phyloP scores from a whole-genome alignment of 2,329 filamentous ascomycete species.

The Penicillium vulpinum region DNA sequence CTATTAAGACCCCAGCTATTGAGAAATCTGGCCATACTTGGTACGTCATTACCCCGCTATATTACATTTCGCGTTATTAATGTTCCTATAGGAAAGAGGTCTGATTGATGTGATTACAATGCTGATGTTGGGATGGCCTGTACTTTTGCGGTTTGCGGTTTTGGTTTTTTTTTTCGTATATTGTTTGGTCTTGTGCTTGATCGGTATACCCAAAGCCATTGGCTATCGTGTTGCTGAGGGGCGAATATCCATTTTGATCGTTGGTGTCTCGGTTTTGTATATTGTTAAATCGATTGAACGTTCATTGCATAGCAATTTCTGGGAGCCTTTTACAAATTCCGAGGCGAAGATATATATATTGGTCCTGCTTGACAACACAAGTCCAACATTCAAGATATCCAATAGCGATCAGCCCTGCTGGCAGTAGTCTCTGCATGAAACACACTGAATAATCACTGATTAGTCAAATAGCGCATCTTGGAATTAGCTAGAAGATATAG shows the following conservation, averaged over 20 bases:
- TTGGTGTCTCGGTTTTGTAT: background rate
- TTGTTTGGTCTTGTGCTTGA: conserved; percentile 2
- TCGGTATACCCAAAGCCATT: conserved; percentile 12
- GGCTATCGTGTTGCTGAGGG: conserved; percentile 5
- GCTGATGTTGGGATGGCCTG: background rate
- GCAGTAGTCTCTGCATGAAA: background rate
- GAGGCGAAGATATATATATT: background rate
- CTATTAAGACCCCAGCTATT: conserved; percentile 41
- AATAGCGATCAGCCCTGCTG: background rate
- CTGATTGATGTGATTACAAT: conserved; percentile 8
- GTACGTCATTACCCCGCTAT: conserved; percentile 25
- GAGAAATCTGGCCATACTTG: conserved; percentile 37
- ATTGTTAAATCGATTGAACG: background rate
- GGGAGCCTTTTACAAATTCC: background rate
- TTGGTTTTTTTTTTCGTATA: background rate
- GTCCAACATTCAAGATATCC: background rate
- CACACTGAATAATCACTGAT: background rate
- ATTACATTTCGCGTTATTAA: conserved; percentile 14
- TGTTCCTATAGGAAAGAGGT: conserved; percentile 29
- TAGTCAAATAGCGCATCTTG: background rate
- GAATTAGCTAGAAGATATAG: background rate
- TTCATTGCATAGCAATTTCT: background rate
- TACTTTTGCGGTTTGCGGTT: background rate
- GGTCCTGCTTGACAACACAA: background rate
- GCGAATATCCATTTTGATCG: background rate